Conservation (phyloP, 1,139 yeast genomes). For the Candida tropicalis region DNA sequence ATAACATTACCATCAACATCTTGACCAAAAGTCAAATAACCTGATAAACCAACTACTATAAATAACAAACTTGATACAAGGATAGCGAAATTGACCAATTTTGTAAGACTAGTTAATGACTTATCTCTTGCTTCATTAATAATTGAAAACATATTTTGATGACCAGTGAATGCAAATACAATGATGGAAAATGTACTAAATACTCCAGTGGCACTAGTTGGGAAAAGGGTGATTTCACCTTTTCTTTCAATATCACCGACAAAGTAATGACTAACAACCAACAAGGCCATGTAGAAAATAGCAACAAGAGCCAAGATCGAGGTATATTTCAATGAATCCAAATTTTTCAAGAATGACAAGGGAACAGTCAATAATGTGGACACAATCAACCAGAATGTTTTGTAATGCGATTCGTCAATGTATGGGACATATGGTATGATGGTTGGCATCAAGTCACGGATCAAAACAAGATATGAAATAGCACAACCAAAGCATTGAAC, state of each 20-base stretch:
- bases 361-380: slow-evolving; percentile 43
- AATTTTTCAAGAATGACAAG: slow-evolving; percentile 43
- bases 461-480: slow-evolving; percentile 45
- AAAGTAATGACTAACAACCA: slow-evolving; percentile 39
- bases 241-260: slow-evolving; percentile 48
- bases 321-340: slow-evolving; percentile 49
- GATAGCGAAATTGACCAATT: slow-evolving; percentile 60
- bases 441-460: slow-evolving; percentile 51
- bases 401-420: slow-evolving; percentile 22
- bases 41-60: slow-evolving; percentile 43
- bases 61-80: slow-evolving; percentile 37
- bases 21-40: slow-evolving; percentile 49
- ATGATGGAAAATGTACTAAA: slow-evolving; percentile 59
- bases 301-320: slow-evolving; percentile 46
- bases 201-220: slow-evolving; percentile 61
- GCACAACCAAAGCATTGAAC: slow-evolving; percentile 70
- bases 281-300: slow-evolving; percentile 39
- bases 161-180: slow-evolving; percentile 53
- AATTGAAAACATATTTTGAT: slow-evolving; percentile 53
- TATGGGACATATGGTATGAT: slow-evolving; percentile 29
- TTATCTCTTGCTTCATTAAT: slow-evolving; percentile 58
- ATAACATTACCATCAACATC: slow-evolving; percentile 74
- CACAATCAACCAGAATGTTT: slow-evolving; percentile 42
- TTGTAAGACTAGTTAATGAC: slow-evolving; percentile 49
- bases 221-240: slow-evolving; percentile 61